phyloP scores from a whole-genome alignment of 2,329 filamentous ascomycete species.

The Neopestalotiopsis clavispora region DNA sequence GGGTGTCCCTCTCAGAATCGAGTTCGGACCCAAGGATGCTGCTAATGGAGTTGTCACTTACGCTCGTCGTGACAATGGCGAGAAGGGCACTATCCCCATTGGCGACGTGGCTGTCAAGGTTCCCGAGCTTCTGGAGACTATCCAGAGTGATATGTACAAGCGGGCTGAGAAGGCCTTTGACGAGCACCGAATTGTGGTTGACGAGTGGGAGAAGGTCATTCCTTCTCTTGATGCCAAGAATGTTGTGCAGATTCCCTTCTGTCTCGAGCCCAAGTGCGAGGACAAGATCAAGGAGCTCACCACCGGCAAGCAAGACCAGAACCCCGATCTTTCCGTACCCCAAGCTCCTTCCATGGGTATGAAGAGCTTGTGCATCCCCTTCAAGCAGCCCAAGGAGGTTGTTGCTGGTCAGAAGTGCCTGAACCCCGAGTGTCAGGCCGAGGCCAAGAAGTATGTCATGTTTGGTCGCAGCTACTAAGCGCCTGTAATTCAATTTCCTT shows the following conservation, averaged over 20 bases:
- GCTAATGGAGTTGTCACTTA: constrained; percentile 84
- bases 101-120: constrained; percentile 74
- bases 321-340: constrained; percentile 53
- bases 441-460: constrained; percentile 88
- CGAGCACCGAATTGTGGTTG: constrained; percentile 79
- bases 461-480: constrained; percentile 77
- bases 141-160: constrained; percentile 81
- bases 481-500: not conserved
- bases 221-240: constrained; percentile 92
- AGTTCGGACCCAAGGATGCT: constrained; percentile 94
- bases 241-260: constrained; percentile 90
- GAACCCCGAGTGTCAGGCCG: constrained; percentile 80
- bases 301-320: constrained; percentile 71
- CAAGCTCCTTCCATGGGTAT: constrained; percentile 65
- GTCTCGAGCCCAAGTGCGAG: constrained; percentile 81
- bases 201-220: constrained; percentile 89
- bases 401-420: constrained; percentile 86
- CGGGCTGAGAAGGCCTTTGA: constrained; percentile 81
- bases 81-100: constrained; percentile 82
- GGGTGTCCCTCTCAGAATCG: constrained; percentile 90
- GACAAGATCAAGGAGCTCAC: constrained; percentile 95
- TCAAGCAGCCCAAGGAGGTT: constrained; percentile 83
- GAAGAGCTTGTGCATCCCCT: constrained; percentile 77
- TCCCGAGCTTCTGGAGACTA: constrained; percentile 82
- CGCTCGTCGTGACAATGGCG: constrained; percentile 84